These are phyloP conservation scores for Malassezia yamatoensis DNA, from an alignment of 1,284 basidiomycete genomes.

Conservation along the genomic window DNA sequence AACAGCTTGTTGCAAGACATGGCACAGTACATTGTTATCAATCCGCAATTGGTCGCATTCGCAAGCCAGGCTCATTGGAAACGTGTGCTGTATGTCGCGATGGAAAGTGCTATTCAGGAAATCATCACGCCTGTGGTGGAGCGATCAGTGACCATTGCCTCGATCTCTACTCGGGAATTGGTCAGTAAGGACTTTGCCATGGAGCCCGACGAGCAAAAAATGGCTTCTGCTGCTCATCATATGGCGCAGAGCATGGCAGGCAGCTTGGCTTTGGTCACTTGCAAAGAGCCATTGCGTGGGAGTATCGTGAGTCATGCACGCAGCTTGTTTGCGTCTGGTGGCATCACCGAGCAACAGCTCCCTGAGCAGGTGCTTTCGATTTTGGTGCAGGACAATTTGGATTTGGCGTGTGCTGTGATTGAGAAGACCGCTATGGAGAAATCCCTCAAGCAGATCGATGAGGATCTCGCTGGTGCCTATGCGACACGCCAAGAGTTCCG, in stretches of 20 bases:
- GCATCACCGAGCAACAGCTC: constrained; percentile 49
- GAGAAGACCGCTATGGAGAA: constrained; percentile 98
- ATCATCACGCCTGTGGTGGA: constrained; percentile 97
- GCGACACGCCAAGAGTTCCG: constrained; percentile 69
- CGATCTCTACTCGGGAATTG: constrained; percentile 90
- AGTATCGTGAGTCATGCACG: constrained; percentile 85
- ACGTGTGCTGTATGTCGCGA: constrained; percentile 77
- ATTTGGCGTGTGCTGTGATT: constrained; percentile 84
- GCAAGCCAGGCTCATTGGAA: constrained; percentile 75
- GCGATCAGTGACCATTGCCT: constrained; percentile 96
- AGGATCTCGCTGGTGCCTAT: constrained; percentile 71
- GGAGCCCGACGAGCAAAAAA: constrained; percentile 78
- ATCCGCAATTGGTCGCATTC: constrained; percentile 56
- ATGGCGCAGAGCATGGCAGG: constrained; percentile 97
- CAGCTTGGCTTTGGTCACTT: constrained; percentile 90
- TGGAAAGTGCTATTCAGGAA: constrained; percentile 91
- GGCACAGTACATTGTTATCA: constrained; percentile 67
- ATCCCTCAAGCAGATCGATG: constrained; percentile 87
- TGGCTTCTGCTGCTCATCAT: constrained; percentile 81
- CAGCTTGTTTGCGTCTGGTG: constrained; percentile 57
- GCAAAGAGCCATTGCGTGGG: constrained; percentile 90
- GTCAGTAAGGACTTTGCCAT: constrained; percentile 94
- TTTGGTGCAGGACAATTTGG: constrained; percentile 84
- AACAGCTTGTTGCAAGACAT: constrained; percentile 64
- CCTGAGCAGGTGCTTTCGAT: constrained; percentile 59